phyloP scores from a whole-genome alignment of 306 rosid genomes.

The Vachellia pachyceras region DNA sequence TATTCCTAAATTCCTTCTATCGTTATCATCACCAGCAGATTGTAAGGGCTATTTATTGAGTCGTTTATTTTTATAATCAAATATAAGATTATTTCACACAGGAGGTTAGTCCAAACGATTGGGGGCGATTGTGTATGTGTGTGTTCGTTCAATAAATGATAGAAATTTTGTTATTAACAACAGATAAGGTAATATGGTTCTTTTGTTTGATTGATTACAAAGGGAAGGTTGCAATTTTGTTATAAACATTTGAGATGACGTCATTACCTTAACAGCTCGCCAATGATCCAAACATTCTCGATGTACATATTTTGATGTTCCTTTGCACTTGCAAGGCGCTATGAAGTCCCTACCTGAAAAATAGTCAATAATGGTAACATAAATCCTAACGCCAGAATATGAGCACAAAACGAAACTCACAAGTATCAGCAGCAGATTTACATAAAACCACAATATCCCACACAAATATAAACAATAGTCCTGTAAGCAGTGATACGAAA shows the following conservation, averaged over 20 bases:
- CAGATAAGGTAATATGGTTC: not conserved
- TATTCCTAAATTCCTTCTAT: conserved; percentile 19
- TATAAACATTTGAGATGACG: conserved; percentile 16
- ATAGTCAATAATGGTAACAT: not conserved
- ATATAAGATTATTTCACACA: not conserved
- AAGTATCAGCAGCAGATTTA: conserved; percentile 25
- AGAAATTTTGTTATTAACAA: conserved; percentile 12
- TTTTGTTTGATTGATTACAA: conserved; percentile 15
- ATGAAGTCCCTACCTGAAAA: conserved; percentile 91
- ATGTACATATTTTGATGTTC: conserved; percentile 95
- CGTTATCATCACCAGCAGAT: not conserved
- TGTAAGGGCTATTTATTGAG: not conserved
- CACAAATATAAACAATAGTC: not conserved
- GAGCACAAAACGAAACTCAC: conserved; percentile 14
- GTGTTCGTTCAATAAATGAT: not conserved
- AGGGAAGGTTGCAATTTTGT: no score
- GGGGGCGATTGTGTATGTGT: no score
- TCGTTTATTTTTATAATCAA: not conserved
- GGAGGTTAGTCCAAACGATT: not conserved
- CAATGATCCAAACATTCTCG: conserved; percentile 98
- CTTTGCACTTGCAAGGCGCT: conserved; percentile 98
- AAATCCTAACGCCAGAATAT: conserved; percentile 17
- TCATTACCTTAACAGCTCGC: conserved; percentile 87
- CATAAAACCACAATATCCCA: conserved; percentile 6
- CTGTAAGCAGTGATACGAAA: not conserved